phyloP scores from a whole-genome alignment of 495 filamentous ascomycete species.

The Pseudomonodictys pantanalensis region DNA sequence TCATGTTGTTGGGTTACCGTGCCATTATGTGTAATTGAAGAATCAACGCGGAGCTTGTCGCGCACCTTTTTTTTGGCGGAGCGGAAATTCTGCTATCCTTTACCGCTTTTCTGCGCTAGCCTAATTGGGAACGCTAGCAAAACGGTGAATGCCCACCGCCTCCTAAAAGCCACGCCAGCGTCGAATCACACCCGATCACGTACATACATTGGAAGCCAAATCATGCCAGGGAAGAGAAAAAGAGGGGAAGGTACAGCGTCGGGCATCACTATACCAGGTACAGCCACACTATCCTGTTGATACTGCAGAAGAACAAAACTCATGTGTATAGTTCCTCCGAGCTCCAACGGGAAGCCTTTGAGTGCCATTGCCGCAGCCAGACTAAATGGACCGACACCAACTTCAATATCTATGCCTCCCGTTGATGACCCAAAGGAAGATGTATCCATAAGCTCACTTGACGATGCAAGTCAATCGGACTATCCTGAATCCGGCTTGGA shows the following conservation, averaged over 20 bases:
- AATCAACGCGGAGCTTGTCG: background rate
- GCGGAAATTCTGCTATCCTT: constrained; percentile 9
- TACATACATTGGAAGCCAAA: background rate
- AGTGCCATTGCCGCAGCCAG: constrained; percentile 29
- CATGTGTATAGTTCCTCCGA: background rate
- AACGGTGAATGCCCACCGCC: background rate
- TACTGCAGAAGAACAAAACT: background rate
- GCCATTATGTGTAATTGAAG: background rate
- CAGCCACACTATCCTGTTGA: background rate
- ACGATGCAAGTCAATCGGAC: background rate
- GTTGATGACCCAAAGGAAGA: background rate
- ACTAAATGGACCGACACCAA: background rate
- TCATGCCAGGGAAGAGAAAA: constrained; percentile 22
- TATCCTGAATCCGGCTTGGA: background rate
- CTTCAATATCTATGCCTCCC: background rate
- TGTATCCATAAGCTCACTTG: background rate
- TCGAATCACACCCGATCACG: background rate
- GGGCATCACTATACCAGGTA: background rate
- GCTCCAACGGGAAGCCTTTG: constrained; percentile 6
- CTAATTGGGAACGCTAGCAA: background rate
- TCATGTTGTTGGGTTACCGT: constrained; percentile 20
- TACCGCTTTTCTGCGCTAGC: background rate
- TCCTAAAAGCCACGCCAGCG: background rate
- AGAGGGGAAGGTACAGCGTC: background rate
- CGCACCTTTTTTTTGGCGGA: constrained; percentile 21